Base-by-base conservation (phyloP, 1,139 yeast species). In the Debaryomycetaceae sp. region DNA sequence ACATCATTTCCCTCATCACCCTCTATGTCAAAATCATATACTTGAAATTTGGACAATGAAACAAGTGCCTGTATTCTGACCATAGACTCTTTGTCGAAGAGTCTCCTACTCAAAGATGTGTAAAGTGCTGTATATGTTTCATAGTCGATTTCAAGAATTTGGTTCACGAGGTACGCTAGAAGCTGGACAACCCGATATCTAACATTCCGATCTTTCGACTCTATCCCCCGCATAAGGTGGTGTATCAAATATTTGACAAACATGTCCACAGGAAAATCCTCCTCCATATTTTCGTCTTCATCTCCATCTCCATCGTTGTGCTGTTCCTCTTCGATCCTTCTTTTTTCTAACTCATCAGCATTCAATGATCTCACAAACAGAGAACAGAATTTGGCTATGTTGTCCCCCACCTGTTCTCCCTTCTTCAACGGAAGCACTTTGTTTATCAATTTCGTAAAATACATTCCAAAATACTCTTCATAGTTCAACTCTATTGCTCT, bases 21-120 rank as follows among this genome's bases (percentile, higher is more conserved):
- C 6, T 64, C 70, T 33, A 70, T 73, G 31, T 70, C 78, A 35
- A 58, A 51, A 36, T 64, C 65, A 37, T 65, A 59, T 26, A 75
- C 79, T 59, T 91, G 97, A 50, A 92, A 83, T 45, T 89, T 70
- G 1, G 96, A 79, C 36, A 91, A 63, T 8, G 95, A 88, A 30
- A 86, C 75, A 0, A 88, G 82, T 0, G 97, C 95, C 56, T 87
- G 94, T 15, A 83, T 73, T 48, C 98, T 70, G 3, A 94, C 88
- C 13, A 70, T 66, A 6, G 88, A 71, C 50, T 92, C 98, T 56
- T 80, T 85, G 57, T 94, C 98, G 49, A 75, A 73, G 2, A 88
- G 59, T 41, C 98, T 71, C 41, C 77, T 75, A 37, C 75, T 70
- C 37, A 91, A 67, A 5, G 83, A 79, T 53, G 77, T 75, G 48